A percentile compares a stretch with the other conserved stretches of the same genome.
Conservation (phyloP, 768 basidiomycete genomes). For the Mycena polygramma region DNA sequence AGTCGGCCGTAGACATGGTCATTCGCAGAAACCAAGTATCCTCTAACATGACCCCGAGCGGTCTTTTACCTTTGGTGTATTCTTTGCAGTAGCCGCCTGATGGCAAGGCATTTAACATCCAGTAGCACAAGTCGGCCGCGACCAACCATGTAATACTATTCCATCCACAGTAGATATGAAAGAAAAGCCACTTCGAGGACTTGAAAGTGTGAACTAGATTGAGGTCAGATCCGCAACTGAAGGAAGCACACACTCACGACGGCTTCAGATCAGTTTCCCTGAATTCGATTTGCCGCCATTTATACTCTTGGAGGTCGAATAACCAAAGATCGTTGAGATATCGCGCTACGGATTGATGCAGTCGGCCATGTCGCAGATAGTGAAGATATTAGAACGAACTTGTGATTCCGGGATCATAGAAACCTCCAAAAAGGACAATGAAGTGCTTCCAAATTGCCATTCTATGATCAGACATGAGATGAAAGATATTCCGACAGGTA, state of each 20-base stretch:
- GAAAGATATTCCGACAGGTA: not conserved
- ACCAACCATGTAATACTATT: slow-evolving; percentile 79
- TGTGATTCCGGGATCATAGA: slow-evolving; percentile 87
- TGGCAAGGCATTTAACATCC: not conserved
- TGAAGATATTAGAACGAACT: slow-evolving; percentile 58
- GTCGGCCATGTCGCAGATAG: not conserved
- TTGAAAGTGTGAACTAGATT: slow-evolving; percentile 41
- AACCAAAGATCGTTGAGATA: slow-evolving; percentile 90
- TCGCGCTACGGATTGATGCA: slow-evolving; percentile 61
- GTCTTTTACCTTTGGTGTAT: slow-evolving; percentile 87
- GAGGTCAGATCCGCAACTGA: slow-evolving; percentile 7
- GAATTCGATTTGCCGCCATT: slow-evolving; percentile 85
- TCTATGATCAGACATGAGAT: slow-evolving; percentile 49
- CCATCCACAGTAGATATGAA: slow-evolving; percentile 86
- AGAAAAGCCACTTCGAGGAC: slow-evolving; percentile 86
- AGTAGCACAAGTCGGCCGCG: not conserved
- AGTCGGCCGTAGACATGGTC: slow-evolving; percentile 38
- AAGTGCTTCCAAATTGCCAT: slow-evolving; percentile 94
- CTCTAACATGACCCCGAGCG: slow-evolving; percentile 88
- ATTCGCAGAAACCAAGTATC: slow-evolving; percentile 87
- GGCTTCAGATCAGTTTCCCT: slow-evolving; percentile 79
- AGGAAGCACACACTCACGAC: slow-evolving; percentile 61
- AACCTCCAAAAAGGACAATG: slow-evolving; percentile 90
- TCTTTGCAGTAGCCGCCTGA: slow-evolving; percentile 93
- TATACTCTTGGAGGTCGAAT: slow-evolving; percentile 89